Base-by-base conservation (phyloP, 1,284 basidiomycete species). In the Coniferiporia weirii region DNA sequence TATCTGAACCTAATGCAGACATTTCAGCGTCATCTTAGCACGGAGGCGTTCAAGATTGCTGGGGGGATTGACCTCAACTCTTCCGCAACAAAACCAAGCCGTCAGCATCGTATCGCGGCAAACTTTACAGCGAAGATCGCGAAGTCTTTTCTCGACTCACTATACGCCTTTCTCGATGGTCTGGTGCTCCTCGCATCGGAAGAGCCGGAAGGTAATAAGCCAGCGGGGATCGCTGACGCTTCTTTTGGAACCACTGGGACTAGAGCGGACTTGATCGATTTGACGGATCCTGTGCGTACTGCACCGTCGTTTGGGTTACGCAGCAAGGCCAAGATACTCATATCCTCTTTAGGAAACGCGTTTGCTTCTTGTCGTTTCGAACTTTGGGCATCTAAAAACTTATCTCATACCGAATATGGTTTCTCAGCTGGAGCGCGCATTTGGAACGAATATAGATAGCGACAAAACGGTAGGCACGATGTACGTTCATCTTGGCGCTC, bases 101-200 rank as follows among this genome's bases (percentile, higher is more conserved):
- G 83, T 63, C 86, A 89, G 65, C 79, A 81, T 63, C 70, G 77
- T 8, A 75, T 90, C 45, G 75, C 83, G 3, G 72, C 76, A 44
- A 79, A 80, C 6, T 87, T 87, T 64, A 74, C 81, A 19, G 69
- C 77, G 13, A 91, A 91, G 74, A 89, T 98, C 67, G 89, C 87
- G 20, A 90, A 88, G 63, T 84, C 89, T 0, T 98, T 98, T 72
- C 72, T 98, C 51, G 95, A 98, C 68, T 84, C 88, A 0, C 69
- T 97, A 34, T 95, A 96, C 71, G 87, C 89, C 22, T 88, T 97
- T 65, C 76, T 98, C 50, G 94, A 98, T 66, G 96, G 96, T 0
- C 76, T 98, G 52, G 84, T 95, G 22, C 82, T 86, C 57, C 79
- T 98, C 12, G 92, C 93, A 7, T 89, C 91, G 47, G 81, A 88